These are phyloP conservation scores for Acmispon strigosus DNA, from an alignment of 306 rosid species.

Conservation along the genomic window DNA sequence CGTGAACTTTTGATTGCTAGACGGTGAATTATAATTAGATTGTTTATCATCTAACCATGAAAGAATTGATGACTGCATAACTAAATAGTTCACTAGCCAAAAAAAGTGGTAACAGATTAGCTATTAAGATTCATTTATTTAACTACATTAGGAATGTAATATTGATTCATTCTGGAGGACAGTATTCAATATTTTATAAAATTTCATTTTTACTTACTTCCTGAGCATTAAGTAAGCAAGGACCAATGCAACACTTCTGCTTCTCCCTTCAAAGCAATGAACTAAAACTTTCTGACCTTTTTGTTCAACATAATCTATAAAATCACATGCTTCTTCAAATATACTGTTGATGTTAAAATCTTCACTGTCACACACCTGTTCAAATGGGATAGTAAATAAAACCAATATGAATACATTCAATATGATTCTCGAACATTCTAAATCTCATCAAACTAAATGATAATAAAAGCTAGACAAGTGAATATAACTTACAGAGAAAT, in stretches of 20 bases:
- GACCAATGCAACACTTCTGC: constrained; percentile 89
- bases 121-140: background rate
- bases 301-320: constrained; percentile 64
- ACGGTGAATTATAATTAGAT: background rate
- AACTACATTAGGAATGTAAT: background rate
- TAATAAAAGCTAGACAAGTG: background rate
- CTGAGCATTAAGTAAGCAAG: constrained; percentile 91
- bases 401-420: constrained; percentile 14
- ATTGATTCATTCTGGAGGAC: background rate
- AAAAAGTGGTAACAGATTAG: background rate
- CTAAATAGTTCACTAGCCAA: background rate
- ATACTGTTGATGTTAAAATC: constrained; percentile 64
- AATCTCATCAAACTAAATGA: background rate
- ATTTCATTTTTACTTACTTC: constrained; percentile 56
- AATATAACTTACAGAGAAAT: constrained; percentile 62
- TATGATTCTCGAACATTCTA: background rate
- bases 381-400: constrained; percentile 3
- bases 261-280: constrained; percentile 96
- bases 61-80: background rate
- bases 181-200: background rate
- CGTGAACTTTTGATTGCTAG: background rate
- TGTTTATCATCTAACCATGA: background rate
- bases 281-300: constrained; percentile 69
- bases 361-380: constrained; percentile 69
- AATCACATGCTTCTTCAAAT: constrained; percentile 78